Evolutionary conservation across 139 green algal species (phyloP).

Genomic region (Chlorella sp.): DNA sequence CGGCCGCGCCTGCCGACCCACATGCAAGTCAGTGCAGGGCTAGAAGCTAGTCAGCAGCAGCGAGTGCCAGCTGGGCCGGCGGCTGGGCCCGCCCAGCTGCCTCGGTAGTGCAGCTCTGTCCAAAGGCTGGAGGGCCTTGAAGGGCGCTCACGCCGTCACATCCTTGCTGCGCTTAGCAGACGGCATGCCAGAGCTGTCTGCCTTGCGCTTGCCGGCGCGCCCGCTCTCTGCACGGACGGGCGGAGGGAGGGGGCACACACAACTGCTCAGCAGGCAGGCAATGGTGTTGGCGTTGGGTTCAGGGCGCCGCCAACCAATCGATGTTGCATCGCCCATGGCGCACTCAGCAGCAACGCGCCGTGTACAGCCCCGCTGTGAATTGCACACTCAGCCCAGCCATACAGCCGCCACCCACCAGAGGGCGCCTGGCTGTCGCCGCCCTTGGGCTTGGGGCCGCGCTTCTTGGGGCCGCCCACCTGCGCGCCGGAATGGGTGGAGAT

Average conservation of each 20-base stretch:
- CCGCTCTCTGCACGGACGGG: not conserved
- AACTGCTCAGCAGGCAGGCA: too few species aligned
- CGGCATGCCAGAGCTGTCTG: conserved; percentile 18
- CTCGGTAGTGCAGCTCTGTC: not conserved
- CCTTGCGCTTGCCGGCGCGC: conserved; percentile 30
- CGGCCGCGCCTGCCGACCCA: not conserved
- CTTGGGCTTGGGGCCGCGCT: conserved; percentile 31
- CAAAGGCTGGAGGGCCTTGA: too few species aligned
- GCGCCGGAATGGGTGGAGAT: too few species aligned
- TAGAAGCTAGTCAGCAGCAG: not conserved
- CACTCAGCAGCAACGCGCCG: too few species aligned
- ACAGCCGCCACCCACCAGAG: not conserved
- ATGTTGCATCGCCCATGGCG: too few species aligned
- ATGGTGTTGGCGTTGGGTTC: too few species aligned
- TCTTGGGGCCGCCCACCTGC: conserved; percentile 20
- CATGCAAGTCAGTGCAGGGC: not conserved
- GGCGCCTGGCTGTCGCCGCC: conserved; percentile 34
- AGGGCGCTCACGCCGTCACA: not conserved
- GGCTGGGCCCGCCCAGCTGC: not conserved
- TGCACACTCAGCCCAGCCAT: too few species aligned
- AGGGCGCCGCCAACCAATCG: too few species aligned
- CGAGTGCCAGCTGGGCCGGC: too few species aligned
- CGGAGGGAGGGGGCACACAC: not conserved
- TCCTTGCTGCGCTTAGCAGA: conserved; percentile 28
- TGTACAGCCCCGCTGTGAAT: too few species aligned